Conservation (phyloP, 2,329 filamentous ascomycete genomes). For the Aureobasidium sp. region DNA sequence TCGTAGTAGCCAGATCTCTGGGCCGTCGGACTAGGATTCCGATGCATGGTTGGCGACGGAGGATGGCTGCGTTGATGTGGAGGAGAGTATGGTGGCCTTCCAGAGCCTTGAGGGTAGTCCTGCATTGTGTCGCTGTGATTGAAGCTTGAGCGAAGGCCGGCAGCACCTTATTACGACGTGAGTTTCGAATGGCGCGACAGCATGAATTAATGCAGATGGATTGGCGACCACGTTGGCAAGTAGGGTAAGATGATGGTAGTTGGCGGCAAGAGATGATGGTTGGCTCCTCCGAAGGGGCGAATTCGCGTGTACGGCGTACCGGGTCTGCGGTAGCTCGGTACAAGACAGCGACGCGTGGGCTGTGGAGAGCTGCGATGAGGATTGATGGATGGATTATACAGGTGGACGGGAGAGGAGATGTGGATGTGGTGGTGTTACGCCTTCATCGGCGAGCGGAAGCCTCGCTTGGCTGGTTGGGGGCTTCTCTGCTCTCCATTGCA, state of each 20-base stretch:
- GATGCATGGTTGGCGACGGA: slow-evolving; percentile 31
- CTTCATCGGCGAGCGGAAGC: background rate
- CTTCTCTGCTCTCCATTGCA: background rate
- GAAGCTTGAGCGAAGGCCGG: background rate
- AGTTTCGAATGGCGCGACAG: background rate
- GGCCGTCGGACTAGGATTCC: slow-evolving; percentile 25
- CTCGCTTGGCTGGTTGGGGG: slow-evolving; percentile 4
- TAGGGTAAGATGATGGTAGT: background rate
- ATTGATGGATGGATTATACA: background rate
- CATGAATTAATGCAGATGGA: background rate
- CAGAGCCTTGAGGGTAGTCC: slow-evolving; percentile 5
- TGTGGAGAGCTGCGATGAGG: background rate
- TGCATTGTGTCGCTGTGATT: background rate
- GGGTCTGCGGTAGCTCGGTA: slow-evolving; percentile 9
- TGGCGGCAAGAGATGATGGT: background rate
- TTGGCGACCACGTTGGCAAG: background rate
- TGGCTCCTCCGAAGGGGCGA: slow-evolving; percentile 5
- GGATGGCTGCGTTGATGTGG: slow-evolving; percentile 30
- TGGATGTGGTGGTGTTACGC: background rate
- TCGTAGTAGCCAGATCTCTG: slow-evolving; percentile 44
- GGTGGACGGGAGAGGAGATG: background rate
- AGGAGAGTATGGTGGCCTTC: slow-evolving; percentile 23
- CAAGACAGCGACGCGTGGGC: slow-evolving; percentile 1
- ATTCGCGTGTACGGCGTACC: background rate
- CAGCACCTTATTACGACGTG: background rate